A percentile compares a stretch with the other conserved stretches of the same genome.
Conservation (phyloP, 2,329 filamentous ascomycete species). For the Hypomyces rosellus region DNA sequence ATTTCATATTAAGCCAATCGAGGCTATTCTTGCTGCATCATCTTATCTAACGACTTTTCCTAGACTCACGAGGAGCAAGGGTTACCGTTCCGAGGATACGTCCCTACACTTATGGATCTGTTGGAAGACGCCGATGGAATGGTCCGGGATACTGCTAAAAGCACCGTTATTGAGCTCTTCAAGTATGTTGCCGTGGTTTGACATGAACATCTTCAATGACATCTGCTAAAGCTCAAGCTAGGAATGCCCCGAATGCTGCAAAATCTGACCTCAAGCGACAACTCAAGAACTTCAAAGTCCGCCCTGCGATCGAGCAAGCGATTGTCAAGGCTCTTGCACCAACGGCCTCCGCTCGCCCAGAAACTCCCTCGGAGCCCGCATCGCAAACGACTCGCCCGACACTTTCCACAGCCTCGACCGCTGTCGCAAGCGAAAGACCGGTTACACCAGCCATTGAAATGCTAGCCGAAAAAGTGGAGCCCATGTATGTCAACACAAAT, state of each 20-base stretch:
- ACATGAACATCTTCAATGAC: not conserved
- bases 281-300: constrained; percentile 74
- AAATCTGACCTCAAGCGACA: constrained; percentile 87
- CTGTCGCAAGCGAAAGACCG: constrained; percentile 44
- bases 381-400: constrained; percentile 35
- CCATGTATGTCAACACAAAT: constrained; percentile 74
- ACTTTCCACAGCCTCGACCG: constrained; percentile 48
- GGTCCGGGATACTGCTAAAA: constrained; percentile 79
- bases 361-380: constrained; percentile 35
- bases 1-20: not conserved
- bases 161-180: constrained; percentile 80
- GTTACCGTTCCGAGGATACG: constrained; percentile 76
- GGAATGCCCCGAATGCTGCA: constrained; percentile 70
- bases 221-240: constrained; percentile 25
- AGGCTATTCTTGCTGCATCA: not conserved
- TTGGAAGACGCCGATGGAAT: constrained; percentile 85
- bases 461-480: constrained; percentile 66
- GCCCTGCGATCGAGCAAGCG: constrained; percentile 75
- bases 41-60: constrained; percentile 12
- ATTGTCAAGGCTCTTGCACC: constrained; percentile 71
- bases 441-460: constrained; percentile 57
- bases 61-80: constrained; percentile 77
- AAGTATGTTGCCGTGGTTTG: constrained; percentile 42
- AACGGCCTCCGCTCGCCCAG: constrained; percentile 29
- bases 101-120: constrained; percentile 74